A percentile compares a stretch with the other conserved stretches of the same genome.
These are phyloP conservation scores for Sideroxylon spinosum DNA, from an alignment of 179 eudicot species.

Conservation along the genomic window DNA sequence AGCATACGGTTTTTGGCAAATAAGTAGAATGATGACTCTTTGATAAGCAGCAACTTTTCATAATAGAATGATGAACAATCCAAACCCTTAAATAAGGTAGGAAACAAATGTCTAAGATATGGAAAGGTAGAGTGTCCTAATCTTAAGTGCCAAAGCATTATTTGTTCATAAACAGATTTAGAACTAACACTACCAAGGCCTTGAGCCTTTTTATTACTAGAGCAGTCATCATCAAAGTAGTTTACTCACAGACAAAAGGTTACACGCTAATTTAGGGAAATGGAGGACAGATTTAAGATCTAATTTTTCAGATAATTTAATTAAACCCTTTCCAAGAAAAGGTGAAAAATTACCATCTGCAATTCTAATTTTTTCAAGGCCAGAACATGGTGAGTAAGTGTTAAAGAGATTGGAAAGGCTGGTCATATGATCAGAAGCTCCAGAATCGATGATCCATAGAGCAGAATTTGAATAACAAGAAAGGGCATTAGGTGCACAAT, in stretches of 20 bases:
- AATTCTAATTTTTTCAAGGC: not conserved
- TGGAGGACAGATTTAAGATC: too few relatives aligned
- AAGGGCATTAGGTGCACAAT: not conserved
- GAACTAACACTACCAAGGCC: not conserved
- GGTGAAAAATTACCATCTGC: not conserved
- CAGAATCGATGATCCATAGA: not conserved
- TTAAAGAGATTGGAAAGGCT: not conserved
- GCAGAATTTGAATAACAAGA: not conserved
- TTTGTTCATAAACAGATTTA: not conserved
- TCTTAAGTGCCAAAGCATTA: too few relatives aligned
- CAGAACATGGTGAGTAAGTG: not conserved
- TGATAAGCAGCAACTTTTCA: too few relatives aligned
- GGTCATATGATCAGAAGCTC: not conserved
- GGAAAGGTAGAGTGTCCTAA: too few relatives aligned
- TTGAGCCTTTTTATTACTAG: not conserved
- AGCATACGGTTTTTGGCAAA: too few relatives aligned
- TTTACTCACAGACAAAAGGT: not conserved
- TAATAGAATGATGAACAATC: too few relatives aligned
- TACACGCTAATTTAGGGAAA: too few relatives aligned
- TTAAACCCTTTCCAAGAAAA: too few relatives aligned
- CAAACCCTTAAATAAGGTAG: too few relatives aligned
- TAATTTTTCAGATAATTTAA: too few relatives aligned
- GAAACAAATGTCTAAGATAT: too few relatives aligned
- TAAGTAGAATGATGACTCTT: too few relatives aligned
- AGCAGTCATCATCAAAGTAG: not conserved